Evolutionary conservation across 768 basidiomycete species (phyloP), one percentile per base, ranked within the genome.

Genomic region (Gautieria morchelliformis): DNA sequence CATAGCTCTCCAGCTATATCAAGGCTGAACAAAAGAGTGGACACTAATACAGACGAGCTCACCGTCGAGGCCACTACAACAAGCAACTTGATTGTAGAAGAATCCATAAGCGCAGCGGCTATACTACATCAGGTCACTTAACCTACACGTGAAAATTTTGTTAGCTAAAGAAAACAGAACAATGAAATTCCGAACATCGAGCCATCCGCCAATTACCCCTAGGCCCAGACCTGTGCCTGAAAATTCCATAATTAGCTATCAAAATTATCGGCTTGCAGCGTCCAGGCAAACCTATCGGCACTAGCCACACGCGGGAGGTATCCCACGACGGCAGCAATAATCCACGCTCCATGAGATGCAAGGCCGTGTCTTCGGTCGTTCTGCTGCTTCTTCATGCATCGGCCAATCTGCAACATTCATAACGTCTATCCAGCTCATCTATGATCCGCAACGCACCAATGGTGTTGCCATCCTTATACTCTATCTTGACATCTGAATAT

Each of bases 41-140:
- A 48, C 53, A 30, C 17, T n/a, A 5, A 17, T 19, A n/a, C 27
- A 54, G 52, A 39, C 33, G 39, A 20, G 24, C 62, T 60, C 58
- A 75, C 74, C 63, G 65, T 83, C 81, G 35, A 86, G 66, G 35
- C 83, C 84, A 60, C 78, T 80, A 69, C 85, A 88, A 63, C 86
- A 88, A 20, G 82, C 73, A 27, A 82, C 79, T 66, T 82, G 81
- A 62, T 84, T 87, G 67, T 85, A 86, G 67, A 85, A 81, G 70
- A 87, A 80, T 2, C 82, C 83, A 62, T 82, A 81, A 10, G 77
- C 68, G 64, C 86, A 88, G 32, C 78, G 75, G 8, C 86, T 85
- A 67, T 84, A 83, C 3, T 83, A 78, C n/a, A n/a, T n/a, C 40
- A 88, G 66, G 63, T 87, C 85, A 24, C 79, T 80, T 56, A 88